Evolutionary conservation across 2,329 filamentous ascomycete species (phyloP).

Genomic region (Colletotrichum salicis): DNA sequence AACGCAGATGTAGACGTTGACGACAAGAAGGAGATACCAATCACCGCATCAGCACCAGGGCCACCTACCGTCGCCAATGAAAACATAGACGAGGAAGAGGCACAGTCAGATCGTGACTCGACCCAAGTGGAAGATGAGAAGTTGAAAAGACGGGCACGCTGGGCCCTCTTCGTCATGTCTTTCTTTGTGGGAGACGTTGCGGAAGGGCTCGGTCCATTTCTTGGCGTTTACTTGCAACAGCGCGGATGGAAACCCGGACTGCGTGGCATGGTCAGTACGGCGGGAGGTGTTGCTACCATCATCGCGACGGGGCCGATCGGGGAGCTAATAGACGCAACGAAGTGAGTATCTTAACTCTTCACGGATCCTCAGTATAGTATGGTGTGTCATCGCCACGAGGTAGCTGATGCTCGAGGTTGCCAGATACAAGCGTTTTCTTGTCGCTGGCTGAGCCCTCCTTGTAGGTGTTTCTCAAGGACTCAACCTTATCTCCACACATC

Average conservation of each 20-base stretch:
- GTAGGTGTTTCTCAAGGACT: constrained; percentile 26
- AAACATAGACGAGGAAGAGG: neutral
- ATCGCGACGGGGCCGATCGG: constrained; percentile 25
- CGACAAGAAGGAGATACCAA: constrained; percentile 3
- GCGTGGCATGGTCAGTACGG: constrained; percentile 21
- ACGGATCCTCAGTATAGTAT: neutral
- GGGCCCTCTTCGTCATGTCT: constrained; percentile 26
- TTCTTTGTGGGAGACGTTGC: constrained; percentile 30
- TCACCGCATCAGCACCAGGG: neutral
- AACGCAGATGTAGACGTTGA: neutral
- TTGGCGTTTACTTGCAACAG: constrained; percentile 29
- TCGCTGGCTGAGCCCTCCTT: constrained; percentile 11
- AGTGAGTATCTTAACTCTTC: neutral
- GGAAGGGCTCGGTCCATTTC: constrained; percentile 25
- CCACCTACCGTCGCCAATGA: constrained; percentile 1
- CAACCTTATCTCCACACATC: constrained; percentile 25
- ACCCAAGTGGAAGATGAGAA: neutral
- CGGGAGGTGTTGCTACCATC: constrained; percentile 23
- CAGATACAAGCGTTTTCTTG: constrained; percentile 19
- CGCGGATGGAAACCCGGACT: constrained; percentile 26
- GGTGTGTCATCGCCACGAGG: no score
- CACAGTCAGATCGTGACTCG: neutral
- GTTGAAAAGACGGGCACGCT: constrained; percentile 16
- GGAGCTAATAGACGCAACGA: constrained; percentile 27
- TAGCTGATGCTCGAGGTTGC: neutral